Conservation (phyloP, 345 rosid genomes). For the Streptanthus diversifolius region DNA sequence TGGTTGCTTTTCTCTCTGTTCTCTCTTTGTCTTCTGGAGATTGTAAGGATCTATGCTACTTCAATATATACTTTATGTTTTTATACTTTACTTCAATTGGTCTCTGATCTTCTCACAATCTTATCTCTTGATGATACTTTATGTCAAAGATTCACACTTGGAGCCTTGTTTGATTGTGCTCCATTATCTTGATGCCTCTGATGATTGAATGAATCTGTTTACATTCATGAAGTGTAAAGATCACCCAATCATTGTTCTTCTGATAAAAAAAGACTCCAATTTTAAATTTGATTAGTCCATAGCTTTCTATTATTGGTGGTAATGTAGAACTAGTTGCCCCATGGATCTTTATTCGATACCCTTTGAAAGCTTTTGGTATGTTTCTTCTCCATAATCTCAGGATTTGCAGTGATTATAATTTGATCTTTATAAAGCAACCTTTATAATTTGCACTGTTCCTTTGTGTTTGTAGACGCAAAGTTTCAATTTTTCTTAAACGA, state of each 20-base stretch:
- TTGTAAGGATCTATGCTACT: not conserved
- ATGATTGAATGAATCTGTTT: not conserved
- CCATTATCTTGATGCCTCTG: not conserved
- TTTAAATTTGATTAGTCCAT: not conserved
- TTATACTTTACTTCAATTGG: conserved; percentile 1
- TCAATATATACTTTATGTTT: not conserved
- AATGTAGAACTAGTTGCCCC: not conserved
- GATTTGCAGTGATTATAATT: not conserved
- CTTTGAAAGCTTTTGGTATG: not conserved
- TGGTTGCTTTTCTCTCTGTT: not conserved
- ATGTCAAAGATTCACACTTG: not conserved
- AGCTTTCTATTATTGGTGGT: not conserved
- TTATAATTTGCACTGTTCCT: not conserved
- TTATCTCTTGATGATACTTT: not conserved
- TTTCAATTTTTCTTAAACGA: not conserved
- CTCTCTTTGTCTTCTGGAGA: not conserved
- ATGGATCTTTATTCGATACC: not conserved
- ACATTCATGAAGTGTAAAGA: not conserved
- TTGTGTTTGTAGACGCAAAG: not conserved
- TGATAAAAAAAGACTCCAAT: not conserved
- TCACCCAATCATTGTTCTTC: not conserved
- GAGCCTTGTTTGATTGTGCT: not conserved
- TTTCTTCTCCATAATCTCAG: not conserved
- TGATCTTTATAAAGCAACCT: not conserved
- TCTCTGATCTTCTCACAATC: not conserved